Conservation (phyloP, 768 basidiomycete species). For the Tephrocybe sp. region DNA sequence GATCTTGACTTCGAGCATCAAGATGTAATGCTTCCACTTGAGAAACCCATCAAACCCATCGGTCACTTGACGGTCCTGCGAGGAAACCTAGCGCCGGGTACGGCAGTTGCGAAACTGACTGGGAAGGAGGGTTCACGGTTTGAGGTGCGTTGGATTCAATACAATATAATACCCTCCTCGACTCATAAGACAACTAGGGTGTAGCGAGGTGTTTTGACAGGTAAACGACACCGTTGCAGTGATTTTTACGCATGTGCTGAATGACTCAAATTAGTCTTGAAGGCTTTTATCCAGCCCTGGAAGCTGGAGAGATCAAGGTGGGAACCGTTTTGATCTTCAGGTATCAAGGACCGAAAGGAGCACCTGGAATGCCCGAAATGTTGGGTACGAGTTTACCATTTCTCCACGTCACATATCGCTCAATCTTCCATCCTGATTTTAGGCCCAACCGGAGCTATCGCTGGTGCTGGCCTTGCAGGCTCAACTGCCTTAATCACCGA, state of each 20-base stretch:
- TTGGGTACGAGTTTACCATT: constrained; percentile 28
- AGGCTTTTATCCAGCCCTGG: constrained; percentile 72
- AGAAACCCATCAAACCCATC: constrained; percentile 81
- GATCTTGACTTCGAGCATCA: constrained; percentile 74
- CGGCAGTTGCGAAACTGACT: constrained; percentile 90
- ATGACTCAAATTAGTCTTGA: constrained; percentile 44
- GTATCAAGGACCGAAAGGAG: constrained; percentile 89
- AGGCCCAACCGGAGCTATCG: constrained; percentile 83
- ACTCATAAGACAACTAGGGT: constrained; percentile 42
- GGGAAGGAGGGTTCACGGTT: constrained; percentile 89
- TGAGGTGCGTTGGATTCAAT: constrained; percentile 52
- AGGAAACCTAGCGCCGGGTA: constrained; percentile 86
- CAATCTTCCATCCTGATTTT: constrained; percentile 5
- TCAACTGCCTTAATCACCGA: constrained; percentile 86
- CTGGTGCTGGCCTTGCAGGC: constrained; percentile 79
- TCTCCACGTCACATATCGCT: not conserved
- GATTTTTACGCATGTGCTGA: not conserved
- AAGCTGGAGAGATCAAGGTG: constrained; percentile 70
- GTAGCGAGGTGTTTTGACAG: constrained; percentile 77
- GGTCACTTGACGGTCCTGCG: constrained; percentile 87
- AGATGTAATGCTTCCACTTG: constrained; percentile 70
- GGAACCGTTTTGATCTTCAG: constrained; percentile 81
- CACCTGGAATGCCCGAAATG: constrained; percentile 90
- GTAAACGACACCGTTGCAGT: constrained; percentile 28
- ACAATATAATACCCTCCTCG: not conserved